phyloP scores from a whole-genome alignment of 2,329 filamentous ascomycete genomes.

The Leptographium radiaticola region DNA sequence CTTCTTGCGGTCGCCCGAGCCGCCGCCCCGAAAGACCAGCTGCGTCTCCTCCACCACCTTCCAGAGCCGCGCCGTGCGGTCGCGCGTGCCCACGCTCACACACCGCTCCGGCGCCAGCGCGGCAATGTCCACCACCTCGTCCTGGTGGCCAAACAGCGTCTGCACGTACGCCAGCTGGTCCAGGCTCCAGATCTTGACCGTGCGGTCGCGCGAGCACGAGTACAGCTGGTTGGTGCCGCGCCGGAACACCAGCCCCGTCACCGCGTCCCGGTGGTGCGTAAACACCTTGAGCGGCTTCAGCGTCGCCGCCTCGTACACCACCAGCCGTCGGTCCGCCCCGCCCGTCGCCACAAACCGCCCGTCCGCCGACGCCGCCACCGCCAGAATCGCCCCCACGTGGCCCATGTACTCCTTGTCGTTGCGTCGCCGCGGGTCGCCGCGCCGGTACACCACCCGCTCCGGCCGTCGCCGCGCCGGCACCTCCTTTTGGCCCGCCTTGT shows the following conservation, averaged over 20 bases:
- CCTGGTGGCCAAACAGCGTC: conserved; percentile 92
- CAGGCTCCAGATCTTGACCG: conserved; percentile 89
- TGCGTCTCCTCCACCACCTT: conserved; percentile 94
- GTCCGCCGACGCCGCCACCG: conserved; percentile 75
- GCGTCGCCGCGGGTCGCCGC: conserved; percentile 45
- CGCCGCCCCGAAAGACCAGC: conserved; percentile 84
- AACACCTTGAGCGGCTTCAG: conserved; percentile 73
- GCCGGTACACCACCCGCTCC: conserved; percentile 47
- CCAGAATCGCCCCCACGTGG: conserved; percentile 68
- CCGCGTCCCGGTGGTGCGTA: conserved; percentile 78
- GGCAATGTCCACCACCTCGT: conserved; percentile 73
- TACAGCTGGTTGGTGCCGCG: conserved; percentile 85
- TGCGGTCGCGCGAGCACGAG: conserved; percentile 79
- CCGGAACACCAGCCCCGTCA: conserved; percentile 76
- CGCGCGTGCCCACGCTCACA: conserved; percentile 77
- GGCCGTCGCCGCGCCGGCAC: conserved; percentile 45
- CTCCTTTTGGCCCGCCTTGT: background rate
- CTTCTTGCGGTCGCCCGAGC: conserved; percentile 22
- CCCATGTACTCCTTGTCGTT: conserved; percentile 57
- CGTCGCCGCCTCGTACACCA: conserved; percentile 75
- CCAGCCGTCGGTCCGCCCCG: conserved; percentile 68
- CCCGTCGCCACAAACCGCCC: conserved; percentile 87
- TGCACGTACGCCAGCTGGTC: conserved; percentile 90
- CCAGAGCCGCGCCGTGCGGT: conserved; percentile 87
- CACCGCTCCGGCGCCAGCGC: conserved; percentile 78